Percentiles rank a stretch among this genome's conserved stretches.
Conservation (phyloP, 2,329 filamentous ascomycete species). For the Ceratocystis destructans region DNA sequence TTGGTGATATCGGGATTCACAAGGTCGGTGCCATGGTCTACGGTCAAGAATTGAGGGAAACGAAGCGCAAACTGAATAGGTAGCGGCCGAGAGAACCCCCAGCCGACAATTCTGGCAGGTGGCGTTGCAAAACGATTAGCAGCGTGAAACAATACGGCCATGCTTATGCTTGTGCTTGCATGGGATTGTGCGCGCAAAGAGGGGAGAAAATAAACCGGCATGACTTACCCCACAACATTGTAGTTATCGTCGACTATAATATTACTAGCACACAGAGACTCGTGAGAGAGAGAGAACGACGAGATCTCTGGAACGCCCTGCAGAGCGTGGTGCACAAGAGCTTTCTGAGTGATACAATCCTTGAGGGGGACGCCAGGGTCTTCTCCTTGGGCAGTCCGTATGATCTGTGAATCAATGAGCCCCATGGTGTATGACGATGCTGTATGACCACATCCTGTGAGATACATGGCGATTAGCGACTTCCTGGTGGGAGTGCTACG, state of each 20-base stretch:
- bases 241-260: slow-evolving; percentile 15
- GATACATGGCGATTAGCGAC: background rate
- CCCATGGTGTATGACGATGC: slow-evolving; percentile 14
- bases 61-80: slow-evolving; percentile 16
- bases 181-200: too few species aligned
- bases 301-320: slow-evolving; percentile 8
- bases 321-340: slow-evolving; percentile 13
- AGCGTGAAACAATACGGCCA: background rate
- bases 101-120: slow-evolving; percentile 13
- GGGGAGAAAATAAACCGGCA: background rate
- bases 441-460: slow-evolving; percentile 13
- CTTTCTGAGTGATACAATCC: slow-evolving; percentile 10
- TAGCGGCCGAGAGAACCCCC: slow-evolving; percentile 13
- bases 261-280: slow-evolving; percentile 12
- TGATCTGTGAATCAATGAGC: slow-evolving; percentile 13
- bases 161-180: too few species aligned
- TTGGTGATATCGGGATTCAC: background rate
- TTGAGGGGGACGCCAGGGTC: slow-evolving; percentile 5
- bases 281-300: slow-evolving; percentile 16
- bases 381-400: slow-evolving; percentile 5
- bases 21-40: background rate
- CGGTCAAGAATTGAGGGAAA: slow-evolving; percentile 15
- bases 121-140: background rate
- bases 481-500: background rate
- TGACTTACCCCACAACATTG: slow-evolving; percentile 11